Evolutionary conservation across 768 basidiomycete genomes (phyloP).

Genomic region (Lactarius quietus): DNA sequence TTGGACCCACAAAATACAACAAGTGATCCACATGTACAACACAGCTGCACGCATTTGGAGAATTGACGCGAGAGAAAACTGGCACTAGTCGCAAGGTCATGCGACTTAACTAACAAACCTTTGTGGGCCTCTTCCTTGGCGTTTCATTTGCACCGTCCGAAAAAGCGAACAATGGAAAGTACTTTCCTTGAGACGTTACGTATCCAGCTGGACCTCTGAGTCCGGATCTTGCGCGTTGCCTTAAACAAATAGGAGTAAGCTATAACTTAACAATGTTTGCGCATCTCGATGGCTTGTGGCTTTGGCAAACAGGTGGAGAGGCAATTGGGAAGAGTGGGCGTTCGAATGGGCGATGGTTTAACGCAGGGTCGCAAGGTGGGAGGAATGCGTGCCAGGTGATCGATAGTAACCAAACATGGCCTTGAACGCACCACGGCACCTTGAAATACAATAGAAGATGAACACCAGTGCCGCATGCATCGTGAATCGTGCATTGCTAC

Average conservation of each 20-base stretch:
- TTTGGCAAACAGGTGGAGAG: background rate
- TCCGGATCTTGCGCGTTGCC: background rate
- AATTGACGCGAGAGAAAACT: background rate
- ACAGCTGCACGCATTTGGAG: background rate
- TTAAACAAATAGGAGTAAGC: background rate
- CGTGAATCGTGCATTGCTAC: too few species aligned
- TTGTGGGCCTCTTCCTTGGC: too few species aligned
- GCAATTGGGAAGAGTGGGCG: background rate
- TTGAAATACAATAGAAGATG: background rate
- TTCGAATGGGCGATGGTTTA: background rate
- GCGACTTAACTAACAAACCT: too few species aligned
- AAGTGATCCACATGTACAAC: background rate
- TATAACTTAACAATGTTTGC: background rate
- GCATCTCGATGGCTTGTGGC: background rate
- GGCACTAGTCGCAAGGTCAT: too few species aligned
- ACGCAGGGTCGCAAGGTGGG: too few species aligned
- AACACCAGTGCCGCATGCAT: background rate
- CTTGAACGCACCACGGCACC: too few species aligned
- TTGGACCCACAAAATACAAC: conserved; percentile 1
- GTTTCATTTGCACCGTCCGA: background rate
- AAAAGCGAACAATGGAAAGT: background rate
- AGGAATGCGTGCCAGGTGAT: background rate
- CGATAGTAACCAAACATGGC: too few species aligned
- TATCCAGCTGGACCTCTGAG: too few species aligned
- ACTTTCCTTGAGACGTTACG: too few species aligned